phyloP scores from a whole-genome alignment of 495 filamentous ascomycete genomes.

The Glutinoglossum americanum region DNA sequence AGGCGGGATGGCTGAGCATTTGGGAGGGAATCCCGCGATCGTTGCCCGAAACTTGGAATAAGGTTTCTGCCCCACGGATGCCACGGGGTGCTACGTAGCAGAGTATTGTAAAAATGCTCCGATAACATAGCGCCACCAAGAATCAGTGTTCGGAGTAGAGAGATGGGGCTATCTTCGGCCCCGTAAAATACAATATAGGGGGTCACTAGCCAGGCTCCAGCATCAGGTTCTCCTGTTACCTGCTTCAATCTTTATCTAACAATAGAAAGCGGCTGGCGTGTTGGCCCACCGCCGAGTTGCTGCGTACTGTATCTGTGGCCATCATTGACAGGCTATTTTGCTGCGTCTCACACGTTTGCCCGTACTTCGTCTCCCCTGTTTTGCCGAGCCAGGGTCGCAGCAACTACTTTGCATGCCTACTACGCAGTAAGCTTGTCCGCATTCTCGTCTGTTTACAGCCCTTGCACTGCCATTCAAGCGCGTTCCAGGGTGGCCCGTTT shows the following conservation, averaged over 20 bases:
- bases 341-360: too few relatives aligned
- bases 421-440: too few relatives aligned
- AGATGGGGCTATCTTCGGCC: too few relatives aligned
- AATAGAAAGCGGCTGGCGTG: background rate
- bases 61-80: background rate
- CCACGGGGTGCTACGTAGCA: background rate
- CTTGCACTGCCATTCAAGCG: background rate
- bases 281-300: background rate
- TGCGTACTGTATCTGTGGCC: too few relatives aligned
- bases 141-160: too few relatives aligned
- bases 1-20: background rate
- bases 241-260: background rate
- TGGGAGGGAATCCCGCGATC: background rate
- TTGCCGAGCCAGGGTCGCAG: too few relatives aligned
- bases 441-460: background rate
- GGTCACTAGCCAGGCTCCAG: too few relatives aligned
- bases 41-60: background rate
- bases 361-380: too few relatives aligned
- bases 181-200: too few relatives aligned
- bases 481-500: background rate
- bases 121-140: background rate
- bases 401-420: too few relatives aligned
- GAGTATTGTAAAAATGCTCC: background rate
- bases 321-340: too few relatives aligned
- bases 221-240: too few relatives aligned